A percentile compares a stretch with the other conserved stretches of the same genome.
Evolutionary conservation across 306 rosid genomes (phyloP).

Genomic region (Lathyrus sativus): DNA sequence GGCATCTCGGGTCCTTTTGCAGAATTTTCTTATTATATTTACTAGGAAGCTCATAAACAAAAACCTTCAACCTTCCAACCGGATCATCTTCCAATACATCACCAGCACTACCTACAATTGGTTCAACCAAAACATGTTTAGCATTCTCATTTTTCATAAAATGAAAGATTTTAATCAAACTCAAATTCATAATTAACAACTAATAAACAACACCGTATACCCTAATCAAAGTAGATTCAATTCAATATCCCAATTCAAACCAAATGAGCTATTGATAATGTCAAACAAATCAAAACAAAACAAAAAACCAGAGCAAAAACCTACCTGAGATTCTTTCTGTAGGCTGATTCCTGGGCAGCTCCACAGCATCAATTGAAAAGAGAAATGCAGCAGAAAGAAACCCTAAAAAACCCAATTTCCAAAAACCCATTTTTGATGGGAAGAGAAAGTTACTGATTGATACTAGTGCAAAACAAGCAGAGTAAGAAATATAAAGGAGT

Average conservation of each 20-base stretch:
- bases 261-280: too few relatives aligned
- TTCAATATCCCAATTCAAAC: slow-evolving; percentile 20
- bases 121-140: slow-evolving; percentile 37
- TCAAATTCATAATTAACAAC: slow-evolving; percentile 5
- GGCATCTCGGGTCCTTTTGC: slow-evolving; percentile 92
- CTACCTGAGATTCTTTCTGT: slow-evolving; percentile 59
- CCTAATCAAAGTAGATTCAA: too few relatives aligned
- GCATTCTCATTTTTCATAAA: not conserved
- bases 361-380: slow-evolving; percentile 47
- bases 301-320: too few relatives aligned
- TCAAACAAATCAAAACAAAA: too few relatives aligned
- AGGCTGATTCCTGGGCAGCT: slow-evolving; percentile 58
- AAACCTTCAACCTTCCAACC: slow-evolving; percentile 97
- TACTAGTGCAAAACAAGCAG: slow-evolving; percentile 5
- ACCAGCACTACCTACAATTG: slow-evolving; percentile 85
- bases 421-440: slow-evolving; percentile 47
- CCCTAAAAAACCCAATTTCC: slow-evolving; percentile 46
- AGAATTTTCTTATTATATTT: slow-evolving; percentile 94
- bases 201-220: slow-evolving; percentile 18
- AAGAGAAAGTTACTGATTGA: not conserved
- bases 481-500: slow-evolving; percentile 27
- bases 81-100: slow-evolving; percentile 98
- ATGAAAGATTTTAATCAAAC: too few relatives aligned
- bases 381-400: slow-evolving; percentile 57
- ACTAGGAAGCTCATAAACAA: slow-evolving; percentile 97